phyloP scores from a whole-genome alignment of 1,284 basidiomycete genomes.

The Trichosporon sp. region DNA sequence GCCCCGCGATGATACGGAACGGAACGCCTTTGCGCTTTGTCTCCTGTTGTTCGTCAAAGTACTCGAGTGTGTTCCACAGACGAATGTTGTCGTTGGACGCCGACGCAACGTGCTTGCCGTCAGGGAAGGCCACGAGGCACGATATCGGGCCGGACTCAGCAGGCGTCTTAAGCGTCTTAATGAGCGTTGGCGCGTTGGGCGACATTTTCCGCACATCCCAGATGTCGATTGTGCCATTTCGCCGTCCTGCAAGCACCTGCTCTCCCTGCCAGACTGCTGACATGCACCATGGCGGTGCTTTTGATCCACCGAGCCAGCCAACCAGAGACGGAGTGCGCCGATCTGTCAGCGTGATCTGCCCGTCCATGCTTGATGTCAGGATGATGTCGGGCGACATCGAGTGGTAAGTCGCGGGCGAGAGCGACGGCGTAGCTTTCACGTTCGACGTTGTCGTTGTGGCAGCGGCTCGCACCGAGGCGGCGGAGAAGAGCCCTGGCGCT shows the following conservation, averaged over 20 bases:
- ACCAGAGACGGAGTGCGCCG: conserved; percentile 58
- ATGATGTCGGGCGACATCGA: conserved; percentile 75
- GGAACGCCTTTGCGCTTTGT: conserved; percentile 60
- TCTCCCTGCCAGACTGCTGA: conserved; percentile 51
- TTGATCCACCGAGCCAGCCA: conserved; percentile 78
- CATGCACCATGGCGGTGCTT: conserved; percentile 89
- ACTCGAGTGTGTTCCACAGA: conserved; percentile 83
- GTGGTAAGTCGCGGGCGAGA: conserved; percentile 59
- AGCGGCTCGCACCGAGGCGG: conserved; percentile 12
- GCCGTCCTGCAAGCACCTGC: conserved; percentile 83
- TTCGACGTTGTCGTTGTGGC: not conserved
- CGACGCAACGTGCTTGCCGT: conserved; percentile 80
- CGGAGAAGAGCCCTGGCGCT: not conserved
- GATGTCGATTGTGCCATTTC: conserved; percentile 86
- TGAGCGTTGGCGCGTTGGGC: conserved; percentile 58
- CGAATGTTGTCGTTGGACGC: conserved; percentile 91
- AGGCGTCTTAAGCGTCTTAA: conserved; percentile 80
- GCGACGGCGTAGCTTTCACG: conserved; percentile 30
- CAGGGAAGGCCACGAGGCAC: conserved; percentile 82
- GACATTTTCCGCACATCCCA: conserved; percentile 79
- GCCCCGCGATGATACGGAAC: conserved; percentile 94
- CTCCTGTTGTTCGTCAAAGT: conserved; percentile 57
- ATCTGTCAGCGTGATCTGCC: conserved; percentile 89
- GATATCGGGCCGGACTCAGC: conserved; percentile 84
- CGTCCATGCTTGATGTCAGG: conserved; percentile 85